Conservation (phyloP, 176 grass and related monocot species). For the Rhynchospora tenuis region DNA sequence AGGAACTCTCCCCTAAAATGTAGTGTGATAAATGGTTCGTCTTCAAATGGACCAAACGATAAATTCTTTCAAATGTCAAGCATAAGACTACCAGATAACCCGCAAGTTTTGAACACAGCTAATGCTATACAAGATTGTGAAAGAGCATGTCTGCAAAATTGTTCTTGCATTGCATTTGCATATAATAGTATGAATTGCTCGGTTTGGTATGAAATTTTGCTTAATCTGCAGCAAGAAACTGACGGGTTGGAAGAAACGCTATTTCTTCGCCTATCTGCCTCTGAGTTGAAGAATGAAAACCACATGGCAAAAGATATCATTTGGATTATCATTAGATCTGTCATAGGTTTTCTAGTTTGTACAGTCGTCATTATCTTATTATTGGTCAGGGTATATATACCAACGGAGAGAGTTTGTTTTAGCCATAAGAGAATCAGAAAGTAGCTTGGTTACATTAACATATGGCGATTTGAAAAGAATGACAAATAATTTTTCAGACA, state of each 20-base stretch:
- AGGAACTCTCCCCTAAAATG: constrained; percentile 30
- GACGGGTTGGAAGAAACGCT: constrained; percentile 8
- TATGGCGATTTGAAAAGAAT: constrained; percentile 26
- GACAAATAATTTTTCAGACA: constrained; percentile 49
- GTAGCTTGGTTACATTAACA: constrained; percentile 23
- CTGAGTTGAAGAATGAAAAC: background rate
- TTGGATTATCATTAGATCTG: background rate
- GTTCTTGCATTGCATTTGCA: constrained; percentile 39
- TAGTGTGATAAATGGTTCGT: background rate
- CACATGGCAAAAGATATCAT: background rate
- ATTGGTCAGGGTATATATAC: background rate
- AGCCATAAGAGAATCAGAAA: background rate
- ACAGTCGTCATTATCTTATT: background rate
- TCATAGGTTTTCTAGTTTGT: background rate
- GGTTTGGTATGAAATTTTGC: constrained; percentile 39
- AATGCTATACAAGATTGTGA: constrained; percentile 25
- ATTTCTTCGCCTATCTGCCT: constrained; percentile 33
- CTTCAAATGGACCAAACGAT: background rate
- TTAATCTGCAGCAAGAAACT: constrained; percentile 15
- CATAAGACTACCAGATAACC: background rate
- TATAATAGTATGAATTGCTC: constrained; percentile 24
- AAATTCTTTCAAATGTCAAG: constrained; percentile 21
- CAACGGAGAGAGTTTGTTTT: background rate
- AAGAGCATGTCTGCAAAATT: constrained; percentile 29
- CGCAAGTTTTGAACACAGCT: background rate